These are phyloP conservation scores for Apodospora peruviana DNA, from an alignment of 495 filamentous ascomycete genomes.

Conservation along the genomic window DNA sequence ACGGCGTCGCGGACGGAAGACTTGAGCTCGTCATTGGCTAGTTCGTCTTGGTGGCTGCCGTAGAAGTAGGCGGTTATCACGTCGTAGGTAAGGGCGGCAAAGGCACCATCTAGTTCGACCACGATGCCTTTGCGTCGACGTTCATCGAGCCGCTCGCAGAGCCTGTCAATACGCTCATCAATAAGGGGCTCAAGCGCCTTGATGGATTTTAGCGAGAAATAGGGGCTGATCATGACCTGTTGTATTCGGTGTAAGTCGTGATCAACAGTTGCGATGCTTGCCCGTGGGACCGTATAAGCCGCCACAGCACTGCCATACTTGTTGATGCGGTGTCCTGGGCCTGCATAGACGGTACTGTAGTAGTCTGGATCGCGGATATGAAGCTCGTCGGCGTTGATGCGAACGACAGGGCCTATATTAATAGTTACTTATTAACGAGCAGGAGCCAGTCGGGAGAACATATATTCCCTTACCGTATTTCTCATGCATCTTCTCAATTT, in stretches of 20 bases:
- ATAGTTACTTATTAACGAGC: too few relatives aligned
- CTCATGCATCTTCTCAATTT: conserved; percentile 40
- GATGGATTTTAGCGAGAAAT: background rate
- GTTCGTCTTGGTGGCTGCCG: too few relatives aligned
- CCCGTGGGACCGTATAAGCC: background rate
- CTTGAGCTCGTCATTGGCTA: too few relatives aligned
- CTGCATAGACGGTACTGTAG: background rate
- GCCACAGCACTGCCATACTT: background rate
- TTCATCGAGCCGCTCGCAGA: background rate
- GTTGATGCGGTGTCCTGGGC: background rate
- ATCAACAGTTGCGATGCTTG: background rate
- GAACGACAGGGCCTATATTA: background rate
- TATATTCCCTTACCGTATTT: too few relatives aligned
- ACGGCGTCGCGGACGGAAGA: too few relatives aligned
- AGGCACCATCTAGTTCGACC: background rate
- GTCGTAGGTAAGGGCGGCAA: background rate
- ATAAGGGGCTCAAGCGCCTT: background rate
- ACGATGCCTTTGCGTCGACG: background rate
- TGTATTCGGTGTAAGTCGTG: background rate
- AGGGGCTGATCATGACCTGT: background rate
- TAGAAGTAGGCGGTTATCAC: too few relatives aligned
- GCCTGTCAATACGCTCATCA: background rate
- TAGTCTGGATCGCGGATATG: background rate
- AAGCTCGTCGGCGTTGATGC: background rate
- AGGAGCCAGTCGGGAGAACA: too few relatives aligned